phyloP scores from a whole-genome alignment of 345 rosid genomes.

The Lagerstroemia speciosa region DNA sequence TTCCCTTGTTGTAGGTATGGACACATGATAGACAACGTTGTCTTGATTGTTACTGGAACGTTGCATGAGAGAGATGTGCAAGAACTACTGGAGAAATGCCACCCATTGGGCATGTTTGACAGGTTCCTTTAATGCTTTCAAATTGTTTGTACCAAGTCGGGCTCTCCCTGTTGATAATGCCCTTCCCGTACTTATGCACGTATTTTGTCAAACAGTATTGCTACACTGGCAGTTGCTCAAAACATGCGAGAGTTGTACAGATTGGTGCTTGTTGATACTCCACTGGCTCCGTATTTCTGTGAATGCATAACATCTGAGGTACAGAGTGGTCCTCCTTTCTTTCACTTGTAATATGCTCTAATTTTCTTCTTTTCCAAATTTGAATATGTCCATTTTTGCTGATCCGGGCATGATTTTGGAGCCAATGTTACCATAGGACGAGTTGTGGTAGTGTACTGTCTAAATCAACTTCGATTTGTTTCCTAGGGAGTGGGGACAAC shows the following conservation, averaged over 20 bases:
- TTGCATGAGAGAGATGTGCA: slow-evolving; percentile 98
- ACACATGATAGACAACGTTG: slow-evolving; percentile 99
- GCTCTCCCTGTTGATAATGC: not conserved
- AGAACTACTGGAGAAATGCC: slow-evolving; percentile 91
- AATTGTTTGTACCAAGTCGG: not conserved
- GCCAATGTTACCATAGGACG: not conserved
- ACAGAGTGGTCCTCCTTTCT: no score
- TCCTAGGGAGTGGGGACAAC: not conserved
- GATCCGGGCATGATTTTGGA: not conserved
- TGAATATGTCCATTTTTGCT: not conserved
- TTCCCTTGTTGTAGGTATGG: slow-evolving; percentile 54
- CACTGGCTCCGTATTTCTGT: slow-evolving; percentile 93
- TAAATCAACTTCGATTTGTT: not conserved
- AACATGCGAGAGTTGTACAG: slow-evolving; percentile 96
- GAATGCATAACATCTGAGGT: slow-evolving; percentile 73
- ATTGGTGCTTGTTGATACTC: slow-evolving; percentile 97
- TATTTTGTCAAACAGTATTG: slow-evolving; percentile 49
- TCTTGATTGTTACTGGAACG: slow-evolving; percentile 95
- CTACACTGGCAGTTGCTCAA: slow-evolving; percentile 96
- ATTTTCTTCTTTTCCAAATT: not conserved
- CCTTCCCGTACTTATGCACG: slow-evolving; percentile 2
- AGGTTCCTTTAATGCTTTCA: slow-evolving; percentile 34
- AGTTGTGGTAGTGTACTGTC: not conserved
- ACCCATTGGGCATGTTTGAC: slow-evolving; percentile 99
- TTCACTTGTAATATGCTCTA: not conserved